Conservation (phyloP, 768 basidiomycete species). For the Scleroderma citrinum region DNA sequence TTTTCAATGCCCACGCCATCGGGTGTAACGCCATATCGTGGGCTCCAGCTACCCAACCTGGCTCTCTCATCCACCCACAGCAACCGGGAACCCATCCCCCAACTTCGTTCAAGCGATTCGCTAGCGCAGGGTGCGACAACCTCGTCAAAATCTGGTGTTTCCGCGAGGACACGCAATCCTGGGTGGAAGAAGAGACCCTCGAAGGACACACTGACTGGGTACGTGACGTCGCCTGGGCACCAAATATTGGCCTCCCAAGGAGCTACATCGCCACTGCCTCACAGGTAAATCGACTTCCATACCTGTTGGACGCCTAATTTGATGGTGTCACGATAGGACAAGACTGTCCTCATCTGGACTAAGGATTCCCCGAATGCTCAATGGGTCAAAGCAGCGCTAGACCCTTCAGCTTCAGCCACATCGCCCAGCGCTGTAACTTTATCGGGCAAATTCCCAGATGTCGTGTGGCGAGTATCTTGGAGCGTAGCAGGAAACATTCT, state of each 20-base stretch:
- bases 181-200: slow-evolving; percentile 86
- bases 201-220: slow-evolving; percentile 98
- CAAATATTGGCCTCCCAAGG: slow-evolving; percentile 90
- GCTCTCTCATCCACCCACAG: slow-evolving; percentile 73
- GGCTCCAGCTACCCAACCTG: slow-evolving; percentile 88
- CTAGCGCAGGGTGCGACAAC: slow-evolving; percentile 94
- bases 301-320: background rate
- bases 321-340: slow-evolving; percentile 42
- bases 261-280: slow-evolving; percentile 96
- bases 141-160: slow-evolving; percentile 92
- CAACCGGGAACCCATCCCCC: slow-evolving; percentile 37
- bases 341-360: slow-evolving; percentile 88
- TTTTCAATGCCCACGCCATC: slow-evolving; percentile 93
- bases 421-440: slow-evolving; percentile 39
- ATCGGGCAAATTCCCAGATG: slow-evolving; percentile 88
- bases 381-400: slow-evolving; percentile 78
- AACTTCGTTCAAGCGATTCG: slow-evolving; percentile 83
- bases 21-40: slow-evolving; percentile 97
- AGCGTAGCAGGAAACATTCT: slow-evolving; percentile 93
- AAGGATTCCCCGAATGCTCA: slow-evolving; percentile 68
- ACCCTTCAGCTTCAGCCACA: slow-evolving; percentile 52
- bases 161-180: slow-evolving; percentile 80
- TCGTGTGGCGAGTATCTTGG: slow-evolving; percentile 99
- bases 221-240: slow-evolving; percentile 97
- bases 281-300: slow-evolving; percentile 43